phyloP scores from a whole-genome alignment of 2,329 filamentous ascomycete species.

The Fusarium cicatricum region DNA sequence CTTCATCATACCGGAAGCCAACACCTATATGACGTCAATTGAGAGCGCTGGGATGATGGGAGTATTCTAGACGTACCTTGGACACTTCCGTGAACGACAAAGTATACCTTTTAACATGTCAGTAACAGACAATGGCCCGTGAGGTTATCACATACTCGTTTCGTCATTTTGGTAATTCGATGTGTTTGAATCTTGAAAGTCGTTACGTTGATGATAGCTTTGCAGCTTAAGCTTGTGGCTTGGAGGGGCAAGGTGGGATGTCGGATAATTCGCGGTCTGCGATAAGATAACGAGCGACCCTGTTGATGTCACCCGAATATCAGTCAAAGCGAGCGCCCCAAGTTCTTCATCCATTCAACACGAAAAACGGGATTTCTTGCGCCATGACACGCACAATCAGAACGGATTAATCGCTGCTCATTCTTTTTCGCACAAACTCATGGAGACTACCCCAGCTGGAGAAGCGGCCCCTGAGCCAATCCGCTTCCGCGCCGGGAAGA shows the following conservation, averaged over 20 bases:
- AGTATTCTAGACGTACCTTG: slow-evolving; percentile 62
- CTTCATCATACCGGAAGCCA: slow-evolving; percentile 57
- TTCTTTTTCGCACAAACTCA: background rate
- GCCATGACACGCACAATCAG: background rate
- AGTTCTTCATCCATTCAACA: background rate
- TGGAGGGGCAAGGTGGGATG: background rate
- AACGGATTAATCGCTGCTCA: background rate
- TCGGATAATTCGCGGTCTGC: slow-evolving; percentile 1
- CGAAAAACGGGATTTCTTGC: background rate
- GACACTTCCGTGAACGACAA: slow-evolving; percentile 72
- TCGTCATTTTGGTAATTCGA: slow-evolving; percentile 40
- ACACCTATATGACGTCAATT: slow-evolving; percentile 57
- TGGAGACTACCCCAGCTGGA: slow-evolving; percentile 24
- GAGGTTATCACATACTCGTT: slow-evolving; percentile 44
- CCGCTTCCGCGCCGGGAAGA: slow-evolving; percentile 66
- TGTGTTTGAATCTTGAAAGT: background rate
- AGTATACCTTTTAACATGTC: slow-evolving; percentile 60
- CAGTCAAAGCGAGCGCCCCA: slow-evolving; percentile 1
- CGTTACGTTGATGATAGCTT: background rate
- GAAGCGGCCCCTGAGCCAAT: slow-evolving; percentile 45
- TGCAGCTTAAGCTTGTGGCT: background rate
- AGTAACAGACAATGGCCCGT: background rate
- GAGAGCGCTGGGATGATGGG: background rate
- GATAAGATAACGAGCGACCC: slow-evolving; percentile 29
- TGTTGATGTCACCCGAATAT: slow-evolving; percentile 26